Evolutionary conservation across 805 yeast genomes (phyloP), one percentile per base, ranked within the genome.

Genomic region (Ascoidea tarda): DNA sequence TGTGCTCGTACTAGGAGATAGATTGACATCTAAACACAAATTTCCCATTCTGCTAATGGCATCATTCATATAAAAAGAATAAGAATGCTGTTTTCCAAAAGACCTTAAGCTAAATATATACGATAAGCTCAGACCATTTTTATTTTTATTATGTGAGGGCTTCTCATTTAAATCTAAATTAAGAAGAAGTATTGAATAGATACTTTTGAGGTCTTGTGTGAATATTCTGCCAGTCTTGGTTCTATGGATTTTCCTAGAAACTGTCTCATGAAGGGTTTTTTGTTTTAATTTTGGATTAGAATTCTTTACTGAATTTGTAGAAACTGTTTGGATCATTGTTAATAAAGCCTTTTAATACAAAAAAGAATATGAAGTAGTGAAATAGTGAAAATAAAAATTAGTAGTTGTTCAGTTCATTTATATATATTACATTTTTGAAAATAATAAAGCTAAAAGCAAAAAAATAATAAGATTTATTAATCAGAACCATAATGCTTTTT

Each of bases 151-250:
- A 47, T 58, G 63, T 32, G 63, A 62, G 8, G 8, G 8, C 42
- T 58, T 63, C 4, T 63, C 70, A 32, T 63, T 65, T 42, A 78
- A 60, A 6, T 73, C 61, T 44, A 76, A 57, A 47, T 76, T 68
- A 14, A 74, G 66, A 1, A 75, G 56, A 33, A 84, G 66, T 33
- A 80, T 66, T 0, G 87, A 73, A 61, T 67, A 87, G 0, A 85
- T 75, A 42, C 77, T 78, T 56, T 78, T 78, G 48, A 85, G 58
- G 59, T 85, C 89, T 48, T 74, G 72, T 4, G 76, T 68, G 59
- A 71, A 76, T 32, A 82, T 69, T 31, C 71, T 66, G 0, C 84
- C 86, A 32, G 64, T 66, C 0, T 82, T 76, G 0, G 84, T 75
- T 54, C 76, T 70, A 55, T 68, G 69, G 57, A 79, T 72, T 52